A percentile compares a stretch with the other conserved stretches of the same genome.
Evolutionary conservation across 208 protist genomes (phyloP).

Genomic region (Angomonas ambiguus): DNA sequence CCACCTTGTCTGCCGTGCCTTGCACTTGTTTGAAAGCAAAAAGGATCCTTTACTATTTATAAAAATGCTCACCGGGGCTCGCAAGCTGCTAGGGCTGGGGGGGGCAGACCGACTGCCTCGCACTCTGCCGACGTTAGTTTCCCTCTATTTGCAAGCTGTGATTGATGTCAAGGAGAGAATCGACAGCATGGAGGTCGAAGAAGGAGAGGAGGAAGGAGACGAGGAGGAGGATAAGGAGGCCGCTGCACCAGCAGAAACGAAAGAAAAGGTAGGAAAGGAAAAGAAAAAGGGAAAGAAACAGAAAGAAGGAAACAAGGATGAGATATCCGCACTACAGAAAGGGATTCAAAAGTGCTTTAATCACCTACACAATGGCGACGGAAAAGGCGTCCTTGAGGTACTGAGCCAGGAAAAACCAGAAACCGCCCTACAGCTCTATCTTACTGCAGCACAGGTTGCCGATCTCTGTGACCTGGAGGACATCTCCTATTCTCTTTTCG

Average conservation of each 20-base stretch:
- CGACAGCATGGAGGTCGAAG: background rate
- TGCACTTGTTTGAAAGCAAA: conserved; percentile 83
- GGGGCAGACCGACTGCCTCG: background rate
- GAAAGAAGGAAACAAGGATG: background rate
- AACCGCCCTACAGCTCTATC: conserved; percentile 80
- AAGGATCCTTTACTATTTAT: conserved; percentile 71
- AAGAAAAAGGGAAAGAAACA: background rate
- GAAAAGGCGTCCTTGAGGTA: conserved; percentile 72
- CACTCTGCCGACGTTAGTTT: background rate
- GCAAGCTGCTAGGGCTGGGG: conserved; percentile 67
- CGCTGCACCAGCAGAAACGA: too few relatives aligned
- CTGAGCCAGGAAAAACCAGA: conserved; percentile 35
- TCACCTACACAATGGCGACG: conserved; percentile 61
- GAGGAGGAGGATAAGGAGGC: background rate
- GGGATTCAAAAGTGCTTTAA: conserved; percentile 37
- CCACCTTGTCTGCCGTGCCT: conserved; percentile 79
- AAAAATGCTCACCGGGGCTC: conserved; percentile 87
- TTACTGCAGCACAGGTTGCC: conserved; percentile 77
- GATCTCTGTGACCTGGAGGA: conserved; percentile 71
- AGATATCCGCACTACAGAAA: conserved; percentile 1
- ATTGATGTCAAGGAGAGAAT: conserved; percentile 1
- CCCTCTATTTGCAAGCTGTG: background rate
- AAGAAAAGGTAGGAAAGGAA: background rate
- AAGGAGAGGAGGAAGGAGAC: conserved; percentile 2
- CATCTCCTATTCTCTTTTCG: conserved; percentile 85